A percentile compares a stretch with the other conserved stretches of the same genome.
phyloP scores from a whole-genome alignment of 2,329 filamentous ascomycete genomes.

The Penicillium polonicum region DNA sequence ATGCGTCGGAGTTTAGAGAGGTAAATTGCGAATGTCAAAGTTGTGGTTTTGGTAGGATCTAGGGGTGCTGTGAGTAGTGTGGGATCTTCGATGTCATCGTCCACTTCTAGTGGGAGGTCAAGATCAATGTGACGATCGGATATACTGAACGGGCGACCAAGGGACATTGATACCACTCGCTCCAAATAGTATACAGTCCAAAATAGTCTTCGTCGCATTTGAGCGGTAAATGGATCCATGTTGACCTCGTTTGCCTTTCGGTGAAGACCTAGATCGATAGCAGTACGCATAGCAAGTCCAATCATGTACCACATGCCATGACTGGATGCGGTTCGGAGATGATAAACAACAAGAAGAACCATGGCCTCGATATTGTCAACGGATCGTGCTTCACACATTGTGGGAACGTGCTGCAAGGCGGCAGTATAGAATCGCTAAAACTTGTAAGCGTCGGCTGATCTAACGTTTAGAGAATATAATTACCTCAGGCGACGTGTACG shows the following conservation, averaged over 20 bases:
- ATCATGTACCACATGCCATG: slow-evolving; percentile 57
- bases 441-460: not conserved
- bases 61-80: slow-evolving; percentile 32
- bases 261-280: slow-evolving; percentile 54
- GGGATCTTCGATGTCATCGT: slow-evolving; percentile 44
- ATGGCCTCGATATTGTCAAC: slow-evolving; percentile 55
- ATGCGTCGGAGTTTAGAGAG: slow-evolving; percentile 49
- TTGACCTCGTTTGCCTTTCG: slow-evolving; percentile 47
- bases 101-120: slow-evolving; percentile 47
- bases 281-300: slow-evolving; percentile 54
- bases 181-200: slow-evolving; percentile 55
- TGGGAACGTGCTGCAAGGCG: slow-evolving; percentile 51
- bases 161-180: slow-evolving; percentile 51
- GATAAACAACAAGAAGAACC: slow-evolving; percentile 52
- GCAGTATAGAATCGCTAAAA: slow-evolving; percentile 51
- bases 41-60: slow-evolving; percentile 30
- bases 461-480: not conserved
- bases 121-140: slow-evolving; percentile 54
- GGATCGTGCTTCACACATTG: slow-evolving; percentile 50
- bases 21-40: slow-evolving; percentile 46
- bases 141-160: slow-evolving; percentile 53
- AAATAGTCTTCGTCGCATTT: slow-evolving; percentile 51
- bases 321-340: slow-evolving; percentile 51
- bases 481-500: slow-evolving; percentile 47
- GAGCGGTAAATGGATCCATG: slow-evolving; percentile 43